Base-by-base conservation (phyloP, 306 rosid genomes). In the Vigna unguiculata region DNA sequence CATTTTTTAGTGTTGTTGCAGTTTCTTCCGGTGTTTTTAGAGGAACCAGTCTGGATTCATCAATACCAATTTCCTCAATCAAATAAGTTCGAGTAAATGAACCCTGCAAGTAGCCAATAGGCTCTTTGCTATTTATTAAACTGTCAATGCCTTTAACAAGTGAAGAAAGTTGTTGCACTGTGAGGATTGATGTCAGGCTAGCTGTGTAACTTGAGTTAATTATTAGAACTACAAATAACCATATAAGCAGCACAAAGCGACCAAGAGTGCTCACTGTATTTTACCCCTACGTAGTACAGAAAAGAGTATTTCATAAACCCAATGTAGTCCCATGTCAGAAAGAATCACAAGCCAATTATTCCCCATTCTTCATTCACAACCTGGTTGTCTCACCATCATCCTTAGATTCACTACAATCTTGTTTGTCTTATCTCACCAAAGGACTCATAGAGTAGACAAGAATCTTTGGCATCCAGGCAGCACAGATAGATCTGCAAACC, bases 131-230 rank as follows among this genome's bases (percentile, higher is more conserved):
- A 24, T 57, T 40, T 19, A 84, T n/a, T 60, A 95, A 78, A 76
- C 86, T 86, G 62, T 90, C 93, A 78, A 95, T 90, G 80, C 97
- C 99, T 82, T 92, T 88, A 59, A 95, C 61, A 74, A 93, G 77
- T 72, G 93, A 95, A 77, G 93, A 81, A 75, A 95, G 97, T 82
- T 88, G 85, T 68, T 95, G 92, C 75, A 92, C 99, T 6, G 99
- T 95, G 71, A 95, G 96, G 82, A 95, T 95, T 74, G 99, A 95
- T 76, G 97, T 95, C 90, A 95, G 64, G 81, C 96, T 95, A 53
- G 99, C 99, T 1, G 97, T 92, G 86, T 95, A 95, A 87, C 97
- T 95, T 8, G 99, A 95, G 77, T 86, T 92, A 75, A 95, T 89
- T 79, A 95, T 92, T 3, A 95, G 96, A 81, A 95, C 93, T 15